These are phyloP conservation scores for Juglanconis juglandina DNA, from an alignment of 2,329 filamentous ascomycete genomes.

Conservation along the genomic window DNA sequence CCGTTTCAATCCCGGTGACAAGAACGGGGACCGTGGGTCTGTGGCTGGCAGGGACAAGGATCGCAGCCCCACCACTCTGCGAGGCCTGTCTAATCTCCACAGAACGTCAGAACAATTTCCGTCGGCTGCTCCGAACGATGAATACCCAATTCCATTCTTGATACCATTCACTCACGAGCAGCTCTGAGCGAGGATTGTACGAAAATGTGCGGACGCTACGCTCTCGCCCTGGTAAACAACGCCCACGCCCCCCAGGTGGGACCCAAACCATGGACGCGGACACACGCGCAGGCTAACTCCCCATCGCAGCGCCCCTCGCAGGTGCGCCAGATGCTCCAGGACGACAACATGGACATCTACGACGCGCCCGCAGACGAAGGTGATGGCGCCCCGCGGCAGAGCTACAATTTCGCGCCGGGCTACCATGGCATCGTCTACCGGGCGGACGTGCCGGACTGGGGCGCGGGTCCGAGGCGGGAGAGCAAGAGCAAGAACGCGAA, in stretches of 20 bases:
- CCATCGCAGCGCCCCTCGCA: constrained; percentile 66
- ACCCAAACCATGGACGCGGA: too few relatives aligned
- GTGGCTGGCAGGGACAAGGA: constrained; percentile 11
- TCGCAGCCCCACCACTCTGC: neutral
- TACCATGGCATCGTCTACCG: constrained; percentile 83
- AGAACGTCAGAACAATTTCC: neutral
- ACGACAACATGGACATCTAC: constrained; percentile 70
- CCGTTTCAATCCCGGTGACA: constrained; percentile 3
- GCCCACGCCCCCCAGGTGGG: too few relatives aligned
- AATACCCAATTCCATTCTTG: neutral
- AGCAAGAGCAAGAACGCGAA: constrained; percentile 22
- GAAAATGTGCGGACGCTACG: constrained; percentile 36
- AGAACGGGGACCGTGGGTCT: constrained; percentile 11
- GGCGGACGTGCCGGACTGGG: constrained; percentile 63
- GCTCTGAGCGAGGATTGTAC: neutral
- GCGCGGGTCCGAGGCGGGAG: constrained; percentile 41
- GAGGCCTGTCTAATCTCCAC: too few relatives aligned
- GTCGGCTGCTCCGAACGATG: neutral
- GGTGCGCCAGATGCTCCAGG: constrained; percentile 68
- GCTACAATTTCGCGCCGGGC: constrained; percentile 90
- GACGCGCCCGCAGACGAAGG: constrained; percentile 69
- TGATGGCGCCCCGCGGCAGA: constrained; percentile 61
- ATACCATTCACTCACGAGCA: neutral
- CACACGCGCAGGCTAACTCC: neutral
- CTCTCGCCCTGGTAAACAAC: constrained; percentile 32